Evolutionary conservation across 768 basidiomycete genomes (phyloP), one percentile per base, ranked within the genome.

Genomic region (Mrakia hoshinonis): DNA sequence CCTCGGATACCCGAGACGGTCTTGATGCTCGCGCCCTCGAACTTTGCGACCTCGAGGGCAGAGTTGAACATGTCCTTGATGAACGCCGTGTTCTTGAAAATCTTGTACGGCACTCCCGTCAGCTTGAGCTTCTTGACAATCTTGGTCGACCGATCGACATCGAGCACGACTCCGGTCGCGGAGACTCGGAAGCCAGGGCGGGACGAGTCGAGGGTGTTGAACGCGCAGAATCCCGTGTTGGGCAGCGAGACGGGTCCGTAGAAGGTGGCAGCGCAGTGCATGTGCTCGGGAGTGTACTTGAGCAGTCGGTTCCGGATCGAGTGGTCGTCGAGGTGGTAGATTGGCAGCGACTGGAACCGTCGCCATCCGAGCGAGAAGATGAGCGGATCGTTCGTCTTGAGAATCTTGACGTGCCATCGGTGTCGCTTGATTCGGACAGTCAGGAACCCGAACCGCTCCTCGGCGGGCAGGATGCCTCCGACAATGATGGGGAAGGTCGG

Each of bases 221-320:
- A 98, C 2, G 95, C 89, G 79, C 96, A 98, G 81, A 99, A 94
- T 39, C 94, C 93, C 0, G 92, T 96, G 80, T 96, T 96, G 26
- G 94, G 95, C 0, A 91, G 82, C 2, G 92, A 83, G 26, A 92
- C 87, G 9, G 96, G 95, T 0, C 92, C 95, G 77, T 94, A 99
- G 80, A 98, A 96, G 2, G 94, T 96, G 2, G 94, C 95, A 77
- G 89, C 95, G 77, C 96, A 99, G 78, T 99, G 96, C 96, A 95
- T 97, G 77, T 99, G 96, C 81, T 99, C 96, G 0, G 96, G 96
- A 0, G 96, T 97, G 79, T 99, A 99, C 81, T 99, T 99, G 81
- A 99, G 89, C 89, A 98, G 90, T 46, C 96, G 91, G 88, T 97
- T 96, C 22, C 96, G 90, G 75, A 97, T 95, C 12, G 90, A 92